A percentile compares a stretch with the other conserved stretches of the same genome.
phyloP scores from a whole-genome alignment of 2,329 filamentous ascomycete genomes.

The Epichloe gansuensis region DNA sequence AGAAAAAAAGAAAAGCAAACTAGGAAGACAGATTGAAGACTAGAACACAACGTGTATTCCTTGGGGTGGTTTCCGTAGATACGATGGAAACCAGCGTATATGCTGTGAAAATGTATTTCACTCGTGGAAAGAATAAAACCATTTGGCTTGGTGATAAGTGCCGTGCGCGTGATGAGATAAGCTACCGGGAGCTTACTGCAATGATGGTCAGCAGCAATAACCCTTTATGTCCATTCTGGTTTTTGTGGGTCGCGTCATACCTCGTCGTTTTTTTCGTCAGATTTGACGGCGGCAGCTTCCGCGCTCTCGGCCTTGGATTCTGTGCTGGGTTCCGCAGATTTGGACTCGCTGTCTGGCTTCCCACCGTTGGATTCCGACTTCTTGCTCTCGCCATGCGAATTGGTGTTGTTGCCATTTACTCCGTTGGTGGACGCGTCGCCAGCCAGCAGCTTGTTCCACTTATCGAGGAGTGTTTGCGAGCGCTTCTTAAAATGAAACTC shows the following conservation, averaged over 20 bases:
- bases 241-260: slow-evolving; percentile 10
- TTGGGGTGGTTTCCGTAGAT: not conserved
- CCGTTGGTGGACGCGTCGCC: slow-evolving; percentile 38
- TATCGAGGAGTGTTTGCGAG: slow-evolving; percentile 65
- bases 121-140: not conserved
- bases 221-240: not conserved
- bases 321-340: slow-evolving; percentile 4
- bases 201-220: not conserved
- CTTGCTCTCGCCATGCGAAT: slow-evolving; percentile 6
- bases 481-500: slow-evolving; percentile 83
- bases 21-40: not conserved
- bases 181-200: not conserved
- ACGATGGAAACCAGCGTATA: not conserved
- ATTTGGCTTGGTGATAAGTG: not conserved
- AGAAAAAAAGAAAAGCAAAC: not conserved
- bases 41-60: not conserved
- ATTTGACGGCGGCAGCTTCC: slow-evolving; percentile 2
- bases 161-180: not conserved
- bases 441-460: slow-evolving; percentile 79
- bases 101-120: not conserved
- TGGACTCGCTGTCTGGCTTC: slow-evolving; percentile 19
- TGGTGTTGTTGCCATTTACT: slow-evolving; percentile 32
- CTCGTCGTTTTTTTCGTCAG: slow-evolving; percentile 18
- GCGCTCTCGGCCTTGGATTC: slow-evolving; percentile 10
- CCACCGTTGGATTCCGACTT: slow-evolving; percentile 25